These are phyloP conservation scores for Sporormia fimetaria DNA, from an alignment of 495 filamentous ascomycete genomes.

Conservation along the genomic window DNA sequence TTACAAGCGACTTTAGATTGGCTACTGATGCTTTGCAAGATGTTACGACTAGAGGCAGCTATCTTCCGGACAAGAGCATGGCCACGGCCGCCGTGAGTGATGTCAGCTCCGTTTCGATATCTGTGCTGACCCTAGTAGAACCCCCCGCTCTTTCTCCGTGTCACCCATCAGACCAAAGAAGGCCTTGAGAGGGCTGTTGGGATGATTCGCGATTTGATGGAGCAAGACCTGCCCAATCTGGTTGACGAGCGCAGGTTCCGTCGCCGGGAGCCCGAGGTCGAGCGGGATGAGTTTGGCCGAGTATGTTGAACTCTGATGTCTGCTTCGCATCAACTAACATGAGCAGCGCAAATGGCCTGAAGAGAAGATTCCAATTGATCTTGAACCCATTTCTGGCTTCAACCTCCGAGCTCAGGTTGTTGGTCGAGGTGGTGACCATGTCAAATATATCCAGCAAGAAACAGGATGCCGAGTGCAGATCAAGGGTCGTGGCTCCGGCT, in stretches of 20 bases:
- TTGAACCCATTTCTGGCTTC: slow-evolving; percentile 90
- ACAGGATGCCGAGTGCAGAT: slow-evolving; percentile 93
- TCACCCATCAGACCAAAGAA: slow-evolving; percentile 86
- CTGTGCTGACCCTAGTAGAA: slow-evolving; percentile 43
- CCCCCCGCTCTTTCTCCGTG: slow-evolving; percentile 85
- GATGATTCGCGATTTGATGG: slow-evolving; percentile 88
- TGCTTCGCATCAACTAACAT: slow-evolving; percentile 12
- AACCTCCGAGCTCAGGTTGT: slow-evolving; percentile 93
- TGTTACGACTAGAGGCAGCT: slow-evolving; percentile 95
- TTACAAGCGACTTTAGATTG: no score
- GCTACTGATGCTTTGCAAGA: slow-evolving; percentile 67
- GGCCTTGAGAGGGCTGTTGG: slow-evolving; percentile 77
- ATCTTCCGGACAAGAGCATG: slow-evolving; percentile 96
- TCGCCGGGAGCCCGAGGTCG: slow-evolving; percentile 79
- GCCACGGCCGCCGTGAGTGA: slow-evolving; percentile 74
- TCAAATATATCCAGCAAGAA: slow-evolving; percentile 94
- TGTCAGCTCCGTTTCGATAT: background rate
- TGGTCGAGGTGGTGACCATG: slow-evolving; percentile 81
- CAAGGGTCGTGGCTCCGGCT: slow-evolving; percentile 93
- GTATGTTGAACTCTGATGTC: slow-evolving; percentile 37
- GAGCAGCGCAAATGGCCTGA: slow-evolving; percentile 95
- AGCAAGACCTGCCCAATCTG: slow-evolving; percentile 88
- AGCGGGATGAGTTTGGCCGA: slow-evolving; percentile 87
- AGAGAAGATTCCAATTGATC: slow-evolving; percentile 77
- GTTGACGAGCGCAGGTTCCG: slow-evolving; percentile 93